Conservation (phyloP, 2,329 filamentous ascomycete species). For the Ophiostoma himal-ulmi region DNA sequence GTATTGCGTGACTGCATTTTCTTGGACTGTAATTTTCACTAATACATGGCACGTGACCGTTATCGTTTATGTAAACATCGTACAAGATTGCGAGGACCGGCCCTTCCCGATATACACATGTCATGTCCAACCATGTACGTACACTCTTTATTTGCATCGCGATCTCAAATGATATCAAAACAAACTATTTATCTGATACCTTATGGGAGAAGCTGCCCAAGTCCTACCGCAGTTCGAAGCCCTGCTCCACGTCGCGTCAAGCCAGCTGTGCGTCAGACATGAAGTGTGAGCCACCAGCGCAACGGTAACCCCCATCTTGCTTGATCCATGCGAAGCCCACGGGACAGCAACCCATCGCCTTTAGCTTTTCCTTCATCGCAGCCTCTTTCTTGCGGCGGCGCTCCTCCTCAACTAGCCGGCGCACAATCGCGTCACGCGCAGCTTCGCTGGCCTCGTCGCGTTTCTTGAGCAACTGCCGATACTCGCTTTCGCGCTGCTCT, state of each 20-base stretch:
- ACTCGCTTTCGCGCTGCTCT: conserved; percentile 36
- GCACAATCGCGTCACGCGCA: conserved; percentile 35
- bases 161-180: too few species aligned
- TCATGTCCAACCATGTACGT: too few species aligned
- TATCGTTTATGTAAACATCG: too few species aligned
- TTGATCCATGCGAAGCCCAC: conserved; percentile 39
- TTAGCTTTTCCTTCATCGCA: conserved; percentile 41
- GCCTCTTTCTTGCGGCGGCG: conserved; percentile 37
- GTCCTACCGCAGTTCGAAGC: too few species aligned
- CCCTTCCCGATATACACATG: too few species aligned
- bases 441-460: conserved; percentile 29
- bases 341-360: conserved; percentile 49
- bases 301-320: conserved; percentile 10
- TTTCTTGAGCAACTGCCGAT: conserved; percentile 28
- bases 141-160: too few species aligned
- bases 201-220: too few species aligned
- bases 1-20: not conserved
- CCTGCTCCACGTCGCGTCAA: not conserved
- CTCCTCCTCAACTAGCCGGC: conserved; percentile 37
- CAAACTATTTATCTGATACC: too few species aligned
- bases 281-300: conserved; percentile 14
- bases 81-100: too few species aligned
- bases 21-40: too few species aligned
- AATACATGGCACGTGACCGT: too few species aligned
- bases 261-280: not conserved